These are phyloP conservation scores for Plantago elongata DNA, from an alignment of 257 asterid genomes.

Conservation along the genomic window DNA sequence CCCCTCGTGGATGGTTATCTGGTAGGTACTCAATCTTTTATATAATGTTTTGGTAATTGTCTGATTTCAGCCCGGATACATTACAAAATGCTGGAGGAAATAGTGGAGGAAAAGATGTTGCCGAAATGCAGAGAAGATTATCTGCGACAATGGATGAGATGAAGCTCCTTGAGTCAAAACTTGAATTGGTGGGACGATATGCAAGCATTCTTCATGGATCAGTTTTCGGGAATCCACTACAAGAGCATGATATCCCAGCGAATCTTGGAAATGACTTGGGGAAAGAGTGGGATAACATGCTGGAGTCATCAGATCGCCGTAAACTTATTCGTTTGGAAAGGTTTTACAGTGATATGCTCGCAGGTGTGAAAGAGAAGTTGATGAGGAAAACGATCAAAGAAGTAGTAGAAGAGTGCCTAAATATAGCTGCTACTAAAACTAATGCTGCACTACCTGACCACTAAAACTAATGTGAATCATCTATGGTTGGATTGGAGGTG, in stretches of 20 bases:
- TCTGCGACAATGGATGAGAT: slow-evolving; percentile 58
- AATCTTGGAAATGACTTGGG: slow-evolving; percentile 49
- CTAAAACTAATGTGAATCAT: background rate
- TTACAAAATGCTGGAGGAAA: slow-evolving; percentile 7
- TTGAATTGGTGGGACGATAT: slow-evolving; percentile 53
- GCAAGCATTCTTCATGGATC: slow-evolving; percentile 79
- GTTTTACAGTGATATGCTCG: slow-evolving; percentile 70
- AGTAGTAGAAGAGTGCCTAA: slow-evolving; percentile 51
- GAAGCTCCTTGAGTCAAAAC: slow-evolving; percentile 50
- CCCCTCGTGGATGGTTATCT: background rate
- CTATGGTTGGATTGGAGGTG: background rate
- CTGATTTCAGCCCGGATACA: slow-evolving; percentile 32
- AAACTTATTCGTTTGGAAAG: slow-evolving; percentile 59
- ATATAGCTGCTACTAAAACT: slow-evolving; percentile 27
- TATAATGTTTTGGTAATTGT: background rate
- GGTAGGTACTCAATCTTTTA: background rate
- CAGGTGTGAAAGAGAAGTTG: slow-evolving; percentile 73
- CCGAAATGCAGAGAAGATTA: slow-evolving; percentile 45
- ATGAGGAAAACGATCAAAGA: slow-evolving; percentile 70
- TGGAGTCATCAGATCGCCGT: slow-evolving; percentile 63
- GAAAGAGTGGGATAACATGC: slow-evolving; percentile 78
- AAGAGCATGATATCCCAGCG: slow-evolving; percentile 55
- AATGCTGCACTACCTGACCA: slow-evolving; percentile 14
- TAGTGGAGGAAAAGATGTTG: slow-evolving; percentile 27
- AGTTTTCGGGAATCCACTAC: slow-evolving; percentile 66